These are phyloP conservation scores for Suillus lakei DNA, from an alignment of 768 basidiomycete species.

Conservation along the genomic window DNA sequence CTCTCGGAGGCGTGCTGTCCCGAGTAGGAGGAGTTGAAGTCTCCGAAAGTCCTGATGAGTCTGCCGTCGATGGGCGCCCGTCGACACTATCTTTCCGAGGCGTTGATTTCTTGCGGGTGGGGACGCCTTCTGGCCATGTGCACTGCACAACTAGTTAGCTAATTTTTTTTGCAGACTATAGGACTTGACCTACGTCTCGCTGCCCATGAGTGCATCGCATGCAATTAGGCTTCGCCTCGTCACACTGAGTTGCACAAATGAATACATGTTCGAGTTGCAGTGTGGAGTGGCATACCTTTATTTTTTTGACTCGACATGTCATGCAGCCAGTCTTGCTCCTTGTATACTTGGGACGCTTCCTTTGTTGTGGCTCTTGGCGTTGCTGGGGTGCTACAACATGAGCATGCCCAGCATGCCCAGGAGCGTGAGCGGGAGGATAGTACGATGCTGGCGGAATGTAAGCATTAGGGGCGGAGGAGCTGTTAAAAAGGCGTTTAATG, in stretches of 20 bases:
- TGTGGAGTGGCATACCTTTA: conserved; percentile 67
- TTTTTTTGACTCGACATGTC: conserved; percentile 93
- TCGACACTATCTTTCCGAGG: conserved; percentile 63
- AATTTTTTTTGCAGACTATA: conserved; percentile 11
- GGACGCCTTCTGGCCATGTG: conserved; percentile 84
- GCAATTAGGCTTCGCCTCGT: conserved; percentile 88
- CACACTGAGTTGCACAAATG: conserved; percentile 61
- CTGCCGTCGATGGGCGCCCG: conserved; percentile 74
- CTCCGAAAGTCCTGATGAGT: conserved; percentile 74
- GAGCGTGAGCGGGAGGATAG: conserved; percentile 34
- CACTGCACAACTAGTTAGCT: conserved; percentile 50
- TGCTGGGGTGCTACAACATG: conserved; percentile 55
- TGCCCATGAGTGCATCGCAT: conserved; percentile 86
- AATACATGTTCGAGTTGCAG: conserved; percentile 1
- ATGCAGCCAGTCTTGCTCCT: conserved; percentile 94
- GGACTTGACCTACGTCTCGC: conserved; percentile 61
- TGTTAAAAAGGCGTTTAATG: conserved; percentile 30
- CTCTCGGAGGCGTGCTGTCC: conserved; percentile 61
- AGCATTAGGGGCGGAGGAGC: conserved; percentile 41
- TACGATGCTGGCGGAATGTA: conserved; percentile 50
- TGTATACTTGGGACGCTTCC: conserved; percentile 91
- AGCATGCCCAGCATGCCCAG: conserved; percentile 44
- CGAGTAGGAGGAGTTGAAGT: conserved; percentile 74
- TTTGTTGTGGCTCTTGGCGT: conserved; percentile 55
- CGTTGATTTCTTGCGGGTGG: conserved; percentile 67